A percentile compares a stretch with the other conserved stretches of the same genome.
These are phyloP conservation scores for Russula sp. DNA, from an alignment of 768 basidiomycete genomes.

Conservation along the genomic window DNA sequence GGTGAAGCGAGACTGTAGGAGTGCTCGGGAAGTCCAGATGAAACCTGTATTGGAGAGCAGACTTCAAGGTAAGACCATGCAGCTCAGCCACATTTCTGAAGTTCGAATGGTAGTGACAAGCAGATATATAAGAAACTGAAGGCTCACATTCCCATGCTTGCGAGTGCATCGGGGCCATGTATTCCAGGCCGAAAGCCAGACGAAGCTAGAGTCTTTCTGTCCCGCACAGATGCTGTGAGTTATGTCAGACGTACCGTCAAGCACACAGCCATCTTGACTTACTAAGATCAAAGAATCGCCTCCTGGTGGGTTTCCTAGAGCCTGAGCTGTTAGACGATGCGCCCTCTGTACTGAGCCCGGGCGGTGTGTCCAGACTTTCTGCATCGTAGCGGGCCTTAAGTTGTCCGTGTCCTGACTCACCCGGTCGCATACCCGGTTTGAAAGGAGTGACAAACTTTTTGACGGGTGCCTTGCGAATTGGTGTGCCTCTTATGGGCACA, in stretches of 20 bases:
- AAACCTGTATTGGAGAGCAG: slow-evolving; percentile 13
- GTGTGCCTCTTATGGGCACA: not conserved
- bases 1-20: not conserved
- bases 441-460: slow-evolving; percentile 52
- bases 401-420: slow-evolving; percentile 32
- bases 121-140: not conserved
- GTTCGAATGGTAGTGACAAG: not conserved
- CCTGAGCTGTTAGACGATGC: not conserved
- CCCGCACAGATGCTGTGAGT: slow-evolving; percentile 11
- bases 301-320: not conserved
- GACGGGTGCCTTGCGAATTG: slow-evolving; percentile 1
- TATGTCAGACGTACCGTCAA: not conserved
- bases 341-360: not conserved
- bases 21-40: not conserved
- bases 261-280: not conserved
- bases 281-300: slow-evolving; percentile 17
- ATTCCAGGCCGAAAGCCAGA: slow-evolving; percentile 47
- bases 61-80: slow-evolving; percentile 5
- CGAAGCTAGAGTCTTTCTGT: slow-evolving; percentile 39
- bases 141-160: slow-evolving; percentile 44
- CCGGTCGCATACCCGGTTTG: slow-evolving; percentile 44
- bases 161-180: slow-evolving; percentile 37
- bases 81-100: slow-evolving; percentile 17
- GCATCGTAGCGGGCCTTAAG: slow-evolving; percentile 6
- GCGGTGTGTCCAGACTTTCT: not conserved